Percentiles rank a stretch among this genome's conserved stretches.
Conservation (phyloP, 306 rosid genomes). For the Cyclanthera cordifolia region DNA sequence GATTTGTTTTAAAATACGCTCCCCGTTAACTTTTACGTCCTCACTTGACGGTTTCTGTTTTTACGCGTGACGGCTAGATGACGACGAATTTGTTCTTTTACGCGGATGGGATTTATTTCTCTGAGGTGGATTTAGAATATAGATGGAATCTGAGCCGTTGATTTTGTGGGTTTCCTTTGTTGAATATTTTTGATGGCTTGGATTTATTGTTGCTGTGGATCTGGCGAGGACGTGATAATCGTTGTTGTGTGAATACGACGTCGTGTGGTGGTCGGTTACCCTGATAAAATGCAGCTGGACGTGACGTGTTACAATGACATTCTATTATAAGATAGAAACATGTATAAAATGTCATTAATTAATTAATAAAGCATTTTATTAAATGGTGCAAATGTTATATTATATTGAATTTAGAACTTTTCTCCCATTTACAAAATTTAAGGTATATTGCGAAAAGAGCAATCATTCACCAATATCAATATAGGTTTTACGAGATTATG, state of each 20-base stretch:
- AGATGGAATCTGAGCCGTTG: neutral
- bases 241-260: constrained; percentile 1
- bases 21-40: neutral
- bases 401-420: too few species aligned
- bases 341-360: too few species aligned
- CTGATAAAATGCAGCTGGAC: neutral
- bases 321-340: neutral
- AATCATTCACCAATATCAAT: too few species aligned
- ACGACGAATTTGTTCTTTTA: neutral
- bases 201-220: neutral
- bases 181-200: neutral
- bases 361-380: neutral
- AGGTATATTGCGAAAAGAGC: too few species aligned
- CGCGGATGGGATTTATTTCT: neutral
- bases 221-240: neutral
- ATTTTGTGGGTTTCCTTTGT: neutral
- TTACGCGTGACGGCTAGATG: neutral
- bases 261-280: neutral
- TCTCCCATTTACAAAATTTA: too few species aligned
- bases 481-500: too few species aligned
- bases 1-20: neutral
- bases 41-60: neutral
- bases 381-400: too few species aligned
- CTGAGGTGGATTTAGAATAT: neutral
- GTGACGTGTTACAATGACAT: neutral